Base-by-base conservation (phyloP, 2,329 filamentous ascomycete species). In the Paecilomyces sp. region DNA sequence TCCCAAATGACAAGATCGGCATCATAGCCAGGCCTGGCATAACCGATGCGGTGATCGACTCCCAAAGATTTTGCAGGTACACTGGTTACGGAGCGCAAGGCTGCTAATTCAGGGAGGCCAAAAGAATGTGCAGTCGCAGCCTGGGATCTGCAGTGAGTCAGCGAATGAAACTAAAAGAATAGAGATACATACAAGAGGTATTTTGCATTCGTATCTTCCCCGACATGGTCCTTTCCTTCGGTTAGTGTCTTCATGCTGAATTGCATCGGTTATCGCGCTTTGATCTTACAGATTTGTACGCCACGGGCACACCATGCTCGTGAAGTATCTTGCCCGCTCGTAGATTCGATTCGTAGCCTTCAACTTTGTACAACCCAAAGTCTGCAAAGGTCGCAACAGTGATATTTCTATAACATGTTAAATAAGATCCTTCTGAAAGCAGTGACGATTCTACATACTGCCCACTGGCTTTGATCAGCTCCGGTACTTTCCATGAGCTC, bases 321-420 rank as follows among this genome's bases (percentile, higher is more conserved):
- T 85, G 85, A 0, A 90, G 78, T 3, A 85, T 79, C 68, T 88
- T 88, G 28, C 86, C 87, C 1, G 87, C 86, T 61, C 83, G 83
- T 68, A 88, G 85, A 11, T 85, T 88, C 0, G 81, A 87, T 3
- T 83, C 76, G 64, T 87, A 88, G 0, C 86, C 77, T 73, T 90
- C 88, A 1, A 82, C 79, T 73, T 90, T 89, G 79, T 89, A 90
- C 70, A 83, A 88, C 84, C 88, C 88, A 68, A 86, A 88, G 67
- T 89, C 86, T 9, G 87, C 86, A 65, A 90, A 90, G 3, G 88
- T 65, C 8, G 65, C 65, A n/a, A 75, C n/a, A 83, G 87, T 15
- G 79, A 82, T 3, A 80, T 82, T n/a, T 81, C 83, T 15, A 81
- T 71, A 0, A 78, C 11, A 77, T 79, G 13, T 83, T 83, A 74